Evolutionary conservation across 306 rosid genomes (phyloP), one percentile per base, ranked within the genome.

Genomic region (Trifolium fragiferum): DNA sequence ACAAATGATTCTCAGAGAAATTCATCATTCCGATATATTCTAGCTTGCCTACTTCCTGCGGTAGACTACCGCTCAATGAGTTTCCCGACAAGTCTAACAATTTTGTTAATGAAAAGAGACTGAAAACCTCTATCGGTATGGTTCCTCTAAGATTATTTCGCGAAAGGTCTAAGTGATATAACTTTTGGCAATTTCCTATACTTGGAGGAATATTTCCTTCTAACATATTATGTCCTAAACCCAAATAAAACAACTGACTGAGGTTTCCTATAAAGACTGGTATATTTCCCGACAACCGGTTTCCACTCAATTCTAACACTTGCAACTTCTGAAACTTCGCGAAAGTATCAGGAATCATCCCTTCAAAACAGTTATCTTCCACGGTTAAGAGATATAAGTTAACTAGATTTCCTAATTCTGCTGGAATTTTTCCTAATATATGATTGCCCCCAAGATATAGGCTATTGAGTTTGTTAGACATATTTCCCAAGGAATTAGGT

Each of bases 181-280:
- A 54, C 8, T 11, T 37, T 51, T 72, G 10, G 27, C 75, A 80
- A 1, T 75, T 57, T 15, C 38, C 68, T 15, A 87, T 43, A 32
- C 66, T 65, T 15, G 30, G 54, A 27, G 89, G 83, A 72, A 84
- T 73, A 43, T 2, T 75, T 69, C 89, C 89, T 59, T 78, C 40
- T 1, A 84, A 65, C 58, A 49, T 69, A 72, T 84, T 82, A 0
- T 2, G 16, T 1, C 60, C 53, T 0, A 84, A 4, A 10, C 0
- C 0, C 23, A 82, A 77, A 11, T 0, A 0, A 53, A 10, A 47
- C 27, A 87, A 32, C 10, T 72, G 69, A 7, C 66, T 78, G 16
- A 84, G 79, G 40, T 82, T 84, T 1, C 87, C 79, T 49, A 82
- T 27, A 10, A 74, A 80, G 10, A 60, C 0, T 2, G 78, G 75